Evolutionary conservation across 257 asterid genomes (phyloP).

Genomic region (Nicotiana tabacum): DNA sequence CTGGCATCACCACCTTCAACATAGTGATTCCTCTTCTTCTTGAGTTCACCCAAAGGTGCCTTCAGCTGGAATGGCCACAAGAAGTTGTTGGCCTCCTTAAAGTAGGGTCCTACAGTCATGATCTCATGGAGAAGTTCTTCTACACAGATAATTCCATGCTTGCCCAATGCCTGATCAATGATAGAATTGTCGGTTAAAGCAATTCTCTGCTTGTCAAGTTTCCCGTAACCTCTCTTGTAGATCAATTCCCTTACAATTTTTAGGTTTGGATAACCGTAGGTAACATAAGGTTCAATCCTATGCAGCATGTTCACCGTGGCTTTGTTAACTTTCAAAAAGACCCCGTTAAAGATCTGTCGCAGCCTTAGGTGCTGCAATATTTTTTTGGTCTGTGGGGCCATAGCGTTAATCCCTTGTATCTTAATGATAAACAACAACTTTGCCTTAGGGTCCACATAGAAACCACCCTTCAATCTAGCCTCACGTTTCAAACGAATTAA

Average conservation of each 20-base stretch:
- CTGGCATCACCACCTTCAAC: no score
- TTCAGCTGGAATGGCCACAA: constrained; percentile 59
- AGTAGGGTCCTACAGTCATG: constrained; percentile 48
- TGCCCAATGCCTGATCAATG: constrained; percentile 41
- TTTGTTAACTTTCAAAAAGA: constrained; percentile 26
- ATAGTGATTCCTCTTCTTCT: no score
- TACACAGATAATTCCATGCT: constrained; percentile 41
- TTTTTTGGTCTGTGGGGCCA: constrained; percentile 41
- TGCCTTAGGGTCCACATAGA: constrained; percentile 51
- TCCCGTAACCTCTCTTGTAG: no score
- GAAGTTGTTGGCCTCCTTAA: constrained; percentile 54
- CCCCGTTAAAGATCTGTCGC: constrained; percentile 55
- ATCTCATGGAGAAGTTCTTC: constrained; percentile 56
- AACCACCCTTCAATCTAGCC: constrained; percentile 61
- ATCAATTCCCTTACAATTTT: no score
- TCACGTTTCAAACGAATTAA: constrained; percentile 50
- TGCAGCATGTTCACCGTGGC: no score
- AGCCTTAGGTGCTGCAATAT: constrained; percentile 46
- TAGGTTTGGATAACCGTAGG: no score
- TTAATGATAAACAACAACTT: constrained; percentile 47
- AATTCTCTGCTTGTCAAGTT: background rate
- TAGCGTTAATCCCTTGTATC: constrained; percentile 18
- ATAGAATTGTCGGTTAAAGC: constrained; percentile 47
- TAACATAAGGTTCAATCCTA: no score
- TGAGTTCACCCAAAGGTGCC: no score